Conservation (phyloP, 495 filamentous ascomycete genomes). For the Annulohypoxylon nitens region DNA sequence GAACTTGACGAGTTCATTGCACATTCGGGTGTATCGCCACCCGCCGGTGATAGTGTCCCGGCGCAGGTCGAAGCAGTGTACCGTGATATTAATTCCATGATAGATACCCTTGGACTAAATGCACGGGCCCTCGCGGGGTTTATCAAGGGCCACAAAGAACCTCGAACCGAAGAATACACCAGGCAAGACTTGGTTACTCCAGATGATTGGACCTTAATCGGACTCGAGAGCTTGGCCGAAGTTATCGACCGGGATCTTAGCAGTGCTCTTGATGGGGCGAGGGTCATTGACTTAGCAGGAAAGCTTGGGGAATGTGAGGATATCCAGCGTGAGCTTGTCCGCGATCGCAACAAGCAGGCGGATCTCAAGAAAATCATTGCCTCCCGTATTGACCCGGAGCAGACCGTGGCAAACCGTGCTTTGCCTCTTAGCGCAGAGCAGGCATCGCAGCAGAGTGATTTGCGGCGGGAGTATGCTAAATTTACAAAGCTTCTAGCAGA, state of each 20-base stretch:
- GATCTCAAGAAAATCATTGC: slow-evolving; percentile 80
- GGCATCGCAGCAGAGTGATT: slow-evolving; percentile 80
- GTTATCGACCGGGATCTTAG: slow-evolving; percentile 69
- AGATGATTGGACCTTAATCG: slow-evolving; percentile 77
- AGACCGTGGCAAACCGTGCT: slow-evolving; percentile 67
- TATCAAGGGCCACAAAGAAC: slow-evolving; percentile 70
- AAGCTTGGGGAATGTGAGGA: slow-evolving; percentile 72
- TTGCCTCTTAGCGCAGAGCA: slow-evolving; percentile 87
- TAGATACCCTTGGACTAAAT: slow-evolving; percentile 92
- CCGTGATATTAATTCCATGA: slow-evolving; percentile 95
- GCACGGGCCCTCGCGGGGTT: slow-evolving; percentile 80
- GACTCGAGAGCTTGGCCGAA: slow-evolving; percentile 72
- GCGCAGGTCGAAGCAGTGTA: slow-evolving; percentile 88
- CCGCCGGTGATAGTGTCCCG: slow-evolving; percentile 72
- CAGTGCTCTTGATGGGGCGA: slow-evolving; percentile 71
- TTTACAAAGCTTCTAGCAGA: slow-evolving; percentile 81
- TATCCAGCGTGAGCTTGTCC: slow-evolving; percentile 73
- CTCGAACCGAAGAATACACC: slow-evolving; percentile 63
- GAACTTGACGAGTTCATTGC: slow-evolving; percentile 71
- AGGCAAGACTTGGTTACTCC: slow-evolving; percentile 71
- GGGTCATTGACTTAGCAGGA: slow-evolving; percentile 71
- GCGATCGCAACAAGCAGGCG: slow-evolving; percentile 75
- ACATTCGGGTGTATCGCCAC: slow-evolving; percentile 75
- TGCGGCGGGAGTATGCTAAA: slow-evolving; percentile 75
- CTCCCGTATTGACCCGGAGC: slow-evolving; percentile 72